Percentiles rank a stretch among this genome's conserved stretches.
Evolutionary conservation across 2,329 filamentous ascomycete species (phyloP).

Genomic region (Talaromyces albobiverticillius): DNA sequence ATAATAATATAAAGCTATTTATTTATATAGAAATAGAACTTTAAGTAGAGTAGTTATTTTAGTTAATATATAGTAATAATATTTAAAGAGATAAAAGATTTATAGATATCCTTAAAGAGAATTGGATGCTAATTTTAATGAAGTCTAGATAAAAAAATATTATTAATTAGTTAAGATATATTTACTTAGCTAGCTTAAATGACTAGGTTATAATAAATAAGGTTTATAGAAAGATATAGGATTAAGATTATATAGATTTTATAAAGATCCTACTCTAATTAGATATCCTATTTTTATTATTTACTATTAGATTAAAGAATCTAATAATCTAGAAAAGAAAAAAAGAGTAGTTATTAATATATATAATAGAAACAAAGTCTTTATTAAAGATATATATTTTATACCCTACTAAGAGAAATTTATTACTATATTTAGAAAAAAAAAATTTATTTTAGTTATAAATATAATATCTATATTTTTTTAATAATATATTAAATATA

Average conservation of each 20-base stretch:
- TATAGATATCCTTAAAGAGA: background rate
- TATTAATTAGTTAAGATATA: background rate
- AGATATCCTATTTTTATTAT: background rate
- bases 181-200: background rate
- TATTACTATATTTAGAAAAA: background rate
- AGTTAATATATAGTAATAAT: no score
- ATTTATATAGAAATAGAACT: background rate
- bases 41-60: no score
- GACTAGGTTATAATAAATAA: background rate
- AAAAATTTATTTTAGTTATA: background rate
- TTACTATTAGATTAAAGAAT: background rate
- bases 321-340: background rate
- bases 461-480: slow-evolving; percentile 1
- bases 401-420: background rate
- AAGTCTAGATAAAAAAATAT: background rate
- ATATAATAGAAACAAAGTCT: background rate
- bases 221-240: background rate
- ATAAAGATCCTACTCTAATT: no score
- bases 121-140: background rate
- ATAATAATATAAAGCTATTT: background rate
- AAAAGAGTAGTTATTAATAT: background rate
- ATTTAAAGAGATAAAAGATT: background rate
- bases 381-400: background rate
- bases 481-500: background rate
- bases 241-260: background rate